Base-by-base conservation (phyloP, 2,329 filamentous ascomycete genomes). In the Penicillium glabrum region DNA sequence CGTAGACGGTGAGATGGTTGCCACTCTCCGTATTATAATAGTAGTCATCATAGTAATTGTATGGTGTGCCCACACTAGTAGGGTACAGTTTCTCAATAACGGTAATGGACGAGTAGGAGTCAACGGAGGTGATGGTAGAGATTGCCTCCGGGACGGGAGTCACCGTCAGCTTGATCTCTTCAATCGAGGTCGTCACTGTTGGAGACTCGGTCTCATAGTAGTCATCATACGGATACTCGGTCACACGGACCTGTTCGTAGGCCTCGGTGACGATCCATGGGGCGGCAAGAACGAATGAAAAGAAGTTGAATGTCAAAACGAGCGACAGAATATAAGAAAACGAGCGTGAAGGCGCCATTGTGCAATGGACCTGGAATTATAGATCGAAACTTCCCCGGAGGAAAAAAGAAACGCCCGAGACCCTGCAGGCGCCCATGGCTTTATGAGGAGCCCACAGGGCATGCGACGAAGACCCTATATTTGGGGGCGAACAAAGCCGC, bases 241-340 rank as follows among this genome's bases (percentile, higher is more conserved):
- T 66, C 10, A 46, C 46, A 29, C 56, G 21, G 9, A 57, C 49
- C 43, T 61, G 54, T 54, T 71, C 60, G 26, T 66, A 71, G 51
- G 60, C 51, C 35, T 68, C 63, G 3, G 70, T 72, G 33, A 67
- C 65, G 26, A 72, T 67, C 70, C 70, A 72, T 10, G 70, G 70
- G 8, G 59, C 61, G 2, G 69, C 68, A 16, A 54, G 23, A 59
- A 63, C 62, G 54, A 66, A 54, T 10, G 64, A 59, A 49, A 45
- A 51, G 16, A 60, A 49, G 37, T 49, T 14, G 16, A 43, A 51
- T 16, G 51, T 26, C 33, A 54, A 57, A 61, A 65, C 46, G 63
- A 70, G 45, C 14, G 63, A 62, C 62, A 65, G 51, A 37, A 64
- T 41, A 24, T 58, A 49, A 16, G 52, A 46, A 53, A 72, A 65